Percentiles rank a stretch among this genome's conserved stretches.
Evolutionary conservation across 2,329 filamentous ascomycete species (phyloP).

Genomic region (Stagonosporopsis cucurbitacearum): DNA sequence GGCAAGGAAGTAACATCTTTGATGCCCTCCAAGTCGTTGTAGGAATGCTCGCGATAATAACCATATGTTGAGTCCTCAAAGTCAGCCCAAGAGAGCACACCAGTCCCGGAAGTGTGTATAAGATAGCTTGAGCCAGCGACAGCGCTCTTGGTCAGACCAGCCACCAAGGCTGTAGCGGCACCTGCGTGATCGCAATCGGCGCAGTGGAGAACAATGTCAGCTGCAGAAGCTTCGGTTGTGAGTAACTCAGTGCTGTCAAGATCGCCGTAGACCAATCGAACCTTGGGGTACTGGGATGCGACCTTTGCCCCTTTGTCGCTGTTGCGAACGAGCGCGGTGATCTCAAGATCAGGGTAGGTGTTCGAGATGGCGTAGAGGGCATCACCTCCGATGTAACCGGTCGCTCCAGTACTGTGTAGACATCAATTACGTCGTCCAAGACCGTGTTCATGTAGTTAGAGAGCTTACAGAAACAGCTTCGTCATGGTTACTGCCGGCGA

Average conservation of each 20-base stretch:
- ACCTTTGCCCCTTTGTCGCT: constrained; percentile 57
- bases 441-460: not conserved
- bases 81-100: constrained; percentile 61
- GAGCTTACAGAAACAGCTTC: constrained; percentile 38
- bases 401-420: constrained; percentile 36
- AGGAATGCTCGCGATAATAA: constrained; percentile 56
- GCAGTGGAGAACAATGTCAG: constrained; percentile 47
- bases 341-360: constrained; percentile 57
- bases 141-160: constrained; percentile 50
- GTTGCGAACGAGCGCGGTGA: constrained; percentile 58
- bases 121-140: constrained; percentile 51
- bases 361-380: constrained; percentile 47
- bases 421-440: not conserved
- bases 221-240: constrained; percentile 35
- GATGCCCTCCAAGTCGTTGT: constrained; percentile 66
- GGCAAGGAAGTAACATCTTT: constrained; percentile 63
- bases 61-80: constrained; percentile 55
- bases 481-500: constrained; percentile 24
- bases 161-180: constrained; percentile 34
- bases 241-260: constrained; percentile 38
- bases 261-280: constrained; percentile 60
- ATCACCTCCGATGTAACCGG: constrained; percentile 45
- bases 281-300: constrained; percentile 54
- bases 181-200: constrained; percentile 39
- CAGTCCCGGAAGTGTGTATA: constrained; percentile 64